phyloP scores from a whole-genome alignment of 2,329 filamentous ascomycete species.

The Colletotrichum salicis region DNA sequence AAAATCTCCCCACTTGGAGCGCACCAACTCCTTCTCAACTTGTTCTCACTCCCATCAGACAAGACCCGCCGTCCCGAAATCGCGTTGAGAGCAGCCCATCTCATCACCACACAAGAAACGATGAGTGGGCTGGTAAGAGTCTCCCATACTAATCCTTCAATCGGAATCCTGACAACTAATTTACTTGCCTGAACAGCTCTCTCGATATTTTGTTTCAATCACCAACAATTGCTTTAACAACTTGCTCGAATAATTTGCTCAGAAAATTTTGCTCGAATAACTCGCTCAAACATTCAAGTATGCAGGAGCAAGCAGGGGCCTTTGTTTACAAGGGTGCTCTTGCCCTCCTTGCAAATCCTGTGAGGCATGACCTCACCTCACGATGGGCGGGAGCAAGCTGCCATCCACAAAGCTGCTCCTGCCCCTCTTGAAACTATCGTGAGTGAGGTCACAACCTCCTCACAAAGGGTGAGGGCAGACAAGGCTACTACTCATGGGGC shows the following conservation, averaged over 20 bases:
- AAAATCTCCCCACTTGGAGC: not conserved
- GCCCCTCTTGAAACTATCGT: not conserved
- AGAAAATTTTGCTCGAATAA: not conserved
- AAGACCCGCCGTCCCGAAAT: not conserved
- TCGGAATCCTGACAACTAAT: not conserved
- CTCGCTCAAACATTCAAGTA: not conserved
- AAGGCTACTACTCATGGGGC: too few relatives aligned
- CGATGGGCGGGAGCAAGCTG: not conserved
- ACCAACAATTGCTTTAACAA: too few relatives aligned
- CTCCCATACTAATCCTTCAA: not conserved
- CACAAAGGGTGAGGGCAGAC: too few relatives aligned
- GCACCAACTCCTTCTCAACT: not conserved
- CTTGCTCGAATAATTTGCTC: too few relatives aligned
- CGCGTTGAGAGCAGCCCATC: not conserved
- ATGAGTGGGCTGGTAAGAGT: not conserved
- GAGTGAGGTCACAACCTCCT: not conserved
- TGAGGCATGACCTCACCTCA: not conserved
- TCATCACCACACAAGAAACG: not conserved
- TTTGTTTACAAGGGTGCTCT: not conserved
- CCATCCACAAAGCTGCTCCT: not conserved
- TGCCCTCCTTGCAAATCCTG: not conserved
- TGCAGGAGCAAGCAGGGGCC: not conserved
- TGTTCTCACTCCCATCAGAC: not conserved
- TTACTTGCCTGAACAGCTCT: not conserved
- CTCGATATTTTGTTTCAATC: too few relatives aligned